Conservation (phyloP, 106 monocot species). For the Allium cepa region DNA sequence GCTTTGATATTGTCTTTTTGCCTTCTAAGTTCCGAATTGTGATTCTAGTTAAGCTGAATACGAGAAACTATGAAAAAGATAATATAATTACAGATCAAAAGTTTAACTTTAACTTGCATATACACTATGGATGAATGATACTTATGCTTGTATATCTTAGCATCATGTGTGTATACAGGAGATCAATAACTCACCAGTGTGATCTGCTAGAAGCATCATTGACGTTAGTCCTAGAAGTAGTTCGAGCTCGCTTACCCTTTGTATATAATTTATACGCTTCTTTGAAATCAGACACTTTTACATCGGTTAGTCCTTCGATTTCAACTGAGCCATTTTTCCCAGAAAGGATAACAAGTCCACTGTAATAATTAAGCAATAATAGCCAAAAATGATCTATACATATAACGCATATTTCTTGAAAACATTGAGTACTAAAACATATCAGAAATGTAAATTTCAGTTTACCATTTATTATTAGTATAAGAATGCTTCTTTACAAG, state of each 20-base stretch:
- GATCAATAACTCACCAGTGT: slow-evolving; percentile 51
- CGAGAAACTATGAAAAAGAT: slow-evolving; percentile 50
- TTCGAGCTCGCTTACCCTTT: slow-evolving; percentile 43
- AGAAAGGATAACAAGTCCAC: slow-evolving; percentile 46
- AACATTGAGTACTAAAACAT: neutral
- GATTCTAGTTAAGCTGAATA: slow-evolving; percentile 88
- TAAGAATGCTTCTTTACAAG: slow-evolving; percentile 28
- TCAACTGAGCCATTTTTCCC: slow-evolving; percentile 41
- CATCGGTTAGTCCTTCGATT: slow-evolving; percentile 61
- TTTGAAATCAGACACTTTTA: slow-evolving; percentile 29
- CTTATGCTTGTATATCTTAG: too few species aligned
- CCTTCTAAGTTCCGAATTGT: slow-evolving; percentile 27
- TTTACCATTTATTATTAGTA: slow-evolving; percentile 23
- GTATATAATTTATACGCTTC: slow-evolving; percentile 50
- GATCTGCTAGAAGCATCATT: slow-evolving; percentile 88
- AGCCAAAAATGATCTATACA: neutral
- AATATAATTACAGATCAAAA: slow-evolving; percentile 31
- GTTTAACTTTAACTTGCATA: too few species aligned
- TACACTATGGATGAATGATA: too few species aligned
- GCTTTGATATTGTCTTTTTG: slow-evolving; percentile 25
- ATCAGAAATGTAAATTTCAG: neutral
- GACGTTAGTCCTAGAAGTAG: slow-evolving; percentile 81
- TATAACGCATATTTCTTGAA: neutral
- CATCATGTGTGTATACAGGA: too few species aligned
- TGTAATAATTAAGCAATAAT: neutral